phyloP scores from a whole-genome alignment of 495 filamentous ascomycete genomes.

The Aspergillus asperescens region DNA sequence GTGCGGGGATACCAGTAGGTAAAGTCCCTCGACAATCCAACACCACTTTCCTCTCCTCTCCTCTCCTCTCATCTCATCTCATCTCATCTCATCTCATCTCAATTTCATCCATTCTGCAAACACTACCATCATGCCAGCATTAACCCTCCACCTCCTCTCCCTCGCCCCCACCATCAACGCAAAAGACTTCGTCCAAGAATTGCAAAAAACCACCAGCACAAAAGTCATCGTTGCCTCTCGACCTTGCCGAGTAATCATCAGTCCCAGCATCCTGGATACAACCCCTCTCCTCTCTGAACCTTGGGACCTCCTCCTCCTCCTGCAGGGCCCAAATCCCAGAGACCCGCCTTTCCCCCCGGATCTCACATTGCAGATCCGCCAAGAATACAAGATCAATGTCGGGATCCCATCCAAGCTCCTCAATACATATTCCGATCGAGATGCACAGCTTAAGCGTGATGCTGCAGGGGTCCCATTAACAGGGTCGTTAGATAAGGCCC shows the following conservation, averaged over 20 bases:
- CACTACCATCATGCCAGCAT: conserved; percentile 37
- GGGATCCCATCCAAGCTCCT: conserved; percentile 53
- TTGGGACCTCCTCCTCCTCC: conserved; percentile 57
- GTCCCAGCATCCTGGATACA: conserved; percentile 45
- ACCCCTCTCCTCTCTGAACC: conserved; percentile 39
- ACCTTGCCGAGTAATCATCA: conserved; percentile 43
- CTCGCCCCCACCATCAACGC: conserved; percentile 23
- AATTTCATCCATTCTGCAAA: too few species aligned
- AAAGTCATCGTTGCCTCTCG: conserved; percentile 42
- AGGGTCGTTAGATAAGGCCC: conserved; percentile 31
- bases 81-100: too few species aligned
- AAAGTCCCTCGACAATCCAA: too few species aligned
- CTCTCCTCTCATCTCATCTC: too few species aligned
- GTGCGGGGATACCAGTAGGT: too few species aligned
- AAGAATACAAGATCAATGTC: conserved; percentile 45
- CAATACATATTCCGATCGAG: conserved; percentile 39
- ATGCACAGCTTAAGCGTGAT: conserved; percentile 42
- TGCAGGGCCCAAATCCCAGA: conserved; percentile 11
- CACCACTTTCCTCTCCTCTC: too few species aligned
- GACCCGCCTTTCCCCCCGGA: conserved; percentile 30
- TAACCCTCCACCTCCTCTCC: conserved; percentile 42
- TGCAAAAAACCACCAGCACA: conserved; percentile 23
- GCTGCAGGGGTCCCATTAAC: conserved; percentile 32
- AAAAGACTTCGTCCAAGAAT: conserved; percentile 21
- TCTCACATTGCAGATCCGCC: conserved; percentile 27